Evolutionary conservation across 495 filamentous ascomycete species (phyloP), one percentile per base, ranked within the genome.

Genomic region (Neurospora sublineolata): DNA sequence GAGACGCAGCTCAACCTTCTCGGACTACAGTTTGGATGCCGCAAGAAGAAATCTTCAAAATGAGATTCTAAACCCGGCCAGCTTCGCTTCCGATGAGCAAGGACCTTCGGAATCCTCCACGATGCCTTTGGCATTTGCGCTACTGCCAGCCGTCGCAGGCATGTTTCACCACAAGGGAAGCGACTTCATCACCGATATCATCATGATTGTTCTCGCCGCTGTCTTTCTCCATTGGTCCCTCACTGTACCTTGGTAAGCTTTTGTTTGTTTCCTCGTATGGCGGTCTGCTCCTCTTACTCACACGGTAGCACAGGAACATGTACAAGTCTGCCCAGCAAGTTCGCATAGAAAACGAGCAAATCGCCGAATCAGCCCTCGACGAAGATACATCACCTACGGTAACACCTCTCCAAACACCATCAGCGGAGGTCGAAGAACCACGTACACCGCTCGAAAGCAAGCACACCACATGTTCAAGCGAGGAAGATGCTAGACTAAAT

Each of bases 221-320:
- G 86, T 97, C 6, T 97, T 98, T 75, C 83, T 99, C 69, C 94
- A 98, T 79, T 97, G 94, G 94, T 93, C 92, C 23, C 90, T 97
- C 8, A 89, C 92, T 70, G 81, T 94, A 71, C 96, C 95, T 76
- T 99, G 95, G 94, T 93, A 82, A 77, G 80, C 16, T 76, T 8
- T 18, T 14, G n/a, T 3, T 10, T 20, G 39, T 16, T 41, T 4
- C 11, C 8, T 12, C 8, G 10, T n/a, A 16, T 3, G 40, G 1
- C 10, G 18, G n/a, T n/a, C n/a, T n/a, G 42, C 14, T 58, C 38
- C 42, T 70, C 67, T 69, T 42, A 69, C 73, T 72, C 14, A 75
- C 67, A n/a, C 12, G 44, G 68, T n/a, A 16, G 18, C 11, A 18
- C 46, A 94, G 92, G 92, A 88, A 93, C 71, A 97, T 94, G 94